Evolutionary conservation across 2,329 filamentous ascomycete genomes (phyloP).

Genomic region (Aspergillus tamarii): DNA sequence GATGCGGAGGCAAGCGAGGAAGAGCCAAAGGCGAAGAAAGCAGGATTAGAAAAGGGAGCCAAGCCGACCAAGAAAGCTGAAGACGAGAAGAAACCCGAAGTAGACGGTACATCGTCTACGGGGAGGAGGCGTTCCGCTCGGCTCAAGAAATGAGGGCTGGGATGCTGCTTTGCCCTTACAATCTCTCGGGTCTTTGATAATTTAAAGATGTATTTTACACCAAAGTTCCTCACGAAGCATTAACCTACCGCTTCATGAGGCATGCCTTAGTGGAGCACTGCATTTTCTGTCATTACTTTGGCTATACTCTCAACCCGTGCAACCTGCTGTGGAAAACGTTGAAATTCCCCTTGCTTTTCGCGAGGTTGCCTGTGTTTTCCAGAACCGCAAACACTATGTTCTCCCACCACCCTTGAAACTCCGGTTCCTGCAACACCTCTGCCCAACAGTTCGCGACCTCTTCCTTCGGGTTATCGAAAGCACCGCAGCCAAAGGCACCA

Average conservation of each 20-base stretch:
- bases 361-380: conserved; percentile 29
- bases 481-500: conserved; percentile 71
- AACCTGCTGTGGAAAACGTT: conserved; percentile 34
- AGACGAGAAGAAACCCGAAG: conserved; percentile 24
- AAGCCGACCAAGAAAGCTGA: conserved; percentile 28
- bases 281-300: neutral
- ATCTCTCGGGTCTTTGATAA: no score
- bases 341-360: conserved; percentile 35
- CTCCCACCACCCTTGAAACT: conserved; percentile 69
- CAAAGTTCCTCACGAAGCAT: neutral
- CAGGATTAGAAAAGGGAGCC: conserved; percentile 27
- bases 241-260: neutral
- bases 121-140: conserved; percentile 37
- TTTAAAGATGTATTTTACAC: neutral
- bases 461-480: conserved; percentile 63
- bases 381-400: conserved; percentile 67
- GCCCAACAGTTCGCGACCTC: conserved; percentile 67
- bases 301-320: conserved; percentile 33
- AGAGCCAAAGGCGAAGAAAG: conserved; percentile 28
- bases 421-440: conserved; percentile 62
- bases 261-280: neutral
- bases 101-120: conserved; percentile 9
- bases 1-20: conserved; percentile 24
- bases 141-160: conserved; percentile 25
- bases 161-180: neutral